Conservation (phyloP, 2,329 filamentous ascomycete species). For the Botryotinia globosa region DNA sequence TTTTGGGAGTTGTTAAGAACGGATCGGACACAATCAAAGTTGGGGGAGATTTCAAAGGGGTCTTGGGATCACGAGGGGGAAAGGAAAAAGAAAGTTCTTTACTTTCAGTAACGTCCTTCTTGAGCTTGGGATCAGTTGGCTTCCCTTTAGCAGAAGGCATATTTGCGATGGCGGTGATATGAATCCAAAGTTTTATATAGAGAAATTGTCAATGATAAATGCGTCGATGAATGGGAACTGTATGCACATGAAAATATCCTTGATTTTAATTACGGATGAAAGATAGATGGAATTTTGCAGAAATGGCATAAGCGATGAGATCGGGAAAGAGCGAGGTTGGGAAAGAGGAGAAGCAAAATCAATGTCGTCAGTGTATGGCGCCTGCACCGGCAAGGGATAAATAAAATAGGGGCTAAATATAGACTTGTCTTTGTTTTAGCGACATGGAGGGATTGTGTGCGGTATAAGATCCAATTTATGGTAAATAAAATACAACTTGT, state of each 20-base stretch:
- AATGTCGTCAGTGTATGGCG: constrained; percentile 5
- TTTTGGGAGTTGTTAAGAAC: not conserved
- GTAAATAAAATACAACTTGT: not conserved
- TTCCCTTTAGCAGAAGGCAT: constrained; percentile 47
- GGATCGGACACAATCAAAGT: not conserved
- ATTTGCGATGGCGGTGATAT: constrained; percentile 15
- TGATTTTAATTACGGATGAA: not conserved
- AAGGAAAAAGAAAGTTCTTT: constrained; percentile 9
- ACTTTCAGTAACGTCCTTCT: constrained; percentile 46
- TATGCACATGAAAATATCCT: not conserved
- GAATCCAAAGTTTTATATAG: not conserved
- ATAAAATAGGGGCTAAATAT: constrained; percentile 12
- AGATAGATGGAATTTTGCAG: not conserved
- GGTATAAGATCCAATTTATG: not conserved
- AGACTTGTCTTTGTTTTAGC: not conserved
- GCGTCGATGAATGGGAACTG: not conserved
- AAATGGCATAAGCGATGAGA: not conserved
- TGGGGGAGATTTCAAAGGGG: not conserved
- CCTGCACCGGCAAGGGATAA: not conserved
- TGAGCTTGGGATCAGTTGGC: constrained; percentile 45
- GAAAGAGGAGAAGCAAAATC: not conserved
- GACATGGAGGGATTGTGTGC: not conserved
- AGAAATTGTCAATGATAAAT: not conserved
- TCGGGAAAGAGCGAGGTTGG: constrained; percentile 1
- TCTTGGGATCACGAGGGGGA: not conserved